Base-by-base conservation (phyloP, 139 green algal genomes). In the Chlamydomonas asymmetrica region DNA sequence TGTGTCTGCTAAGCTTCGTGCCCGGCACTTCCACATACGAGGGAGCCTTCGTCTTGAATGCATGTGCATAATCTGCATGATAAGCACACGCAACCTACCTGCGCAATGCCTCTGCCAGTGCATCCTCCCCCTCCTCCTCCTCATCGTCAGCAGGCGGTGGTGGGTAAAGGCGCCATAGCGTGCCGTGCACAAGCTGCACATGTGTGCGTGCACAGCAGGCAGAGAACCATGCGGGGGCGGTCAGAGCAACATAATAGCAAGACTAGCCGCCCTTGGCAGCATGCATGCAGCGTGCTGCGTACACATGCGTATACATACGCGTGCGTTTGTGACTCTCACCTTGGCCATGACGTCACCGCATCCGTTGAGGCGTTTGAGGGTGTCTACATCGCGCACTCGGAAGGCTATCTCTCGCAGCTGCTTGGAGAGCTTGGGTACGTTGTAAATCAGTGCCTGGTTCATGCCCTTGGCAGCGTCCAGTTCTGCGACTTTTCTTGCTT, bases 311-410 rank as follows among this genome's bases (percentile, higher is more conserved):
- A 34, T 25, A 37, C 63, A 35, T 2, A 20, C 5, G 63, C 38
- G 9, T 16, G n/a, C 31, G 18, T 38, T 25, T 13, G 39, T 38
- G 27, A 39, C 10, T 34, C 66, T 63, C 34, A 81, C 76, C 63
- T 77, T 82, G 23, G 54, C 25, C 0, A 68, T 32, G 43, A 65
- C 61, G 20, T 78, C 52, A 31, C 63, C 70, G 38, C 74, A 57
- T 2, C 64, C 63, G 1, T 38, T 65, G 18, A 83, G 50, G 23
- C 23, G 23, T 37, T 71, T 74, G 23, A 83, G 63, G 31, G 75
- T 71, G 41, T 71, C 27, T n/a, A 18, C 22, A 13, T 23, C 72
- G 37, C 61, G 56, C 7, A 83, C 27, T 18, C 78, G 74, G 31
- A 34, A 59, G 4, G 63, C 38, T 3, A 66, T 38, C 0, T 62